Evolutionary conservation across 495 filamentous ascomycete species (phyloP), one percentile per base, ranked within the genome.

Genomic region (Neurospora sp.): DNA sequence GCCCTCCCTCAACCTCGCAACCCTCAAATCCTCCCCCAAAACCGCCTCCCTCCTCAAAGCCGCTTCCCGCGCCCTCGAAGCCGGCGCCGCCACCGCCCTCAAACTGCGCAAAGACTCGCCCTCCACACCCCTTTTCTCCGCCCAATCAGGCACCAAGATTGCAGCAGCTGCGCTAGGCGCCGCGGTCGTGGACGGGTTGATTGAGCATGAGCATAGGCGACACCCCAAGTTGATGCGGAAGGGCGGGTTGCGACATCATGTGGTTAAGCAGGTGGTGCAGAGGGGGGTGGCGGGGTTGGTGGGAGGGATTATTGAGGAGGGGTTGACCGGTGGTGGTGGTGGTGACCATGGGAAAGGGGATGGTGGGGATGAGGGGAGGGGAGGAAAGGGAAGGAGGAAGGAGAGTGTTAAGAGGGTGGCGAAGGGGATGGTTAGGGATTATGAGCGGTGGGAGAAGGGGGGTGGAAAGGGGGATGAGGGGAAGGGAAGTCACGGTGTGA

Each of bases 101-200:
- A 78, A 79, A 48, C 40, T 77, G 27, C 73, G 72, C n/a, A 38
- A 74, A 31, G 76, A 81, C 70, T 73, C 48, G 10, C 48, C 48
- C 22, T 59, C 76, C 3, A 70, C 72, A 3, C 75, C 79, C 0
- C 79, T 76, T 74, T 39, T 81, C 3, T 77, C 78, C 17, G 20
- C 73, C 20, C 79, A 80, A 69, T 65, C 53, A 7, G 79, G 76
- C 10, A 69, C 76, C 8, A 79, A 78, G 70, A 73, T 80, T 16
- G 77, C 73, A 4, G 74, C 79, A 0, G 77, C 79, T 0, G 79
- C 78, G 0, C 20, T 81, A 10, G 74, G 78, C 59, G 78, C 79
- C 1, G 79, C 79, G 14, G 72, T 74, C 2, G 77, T 80, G 8
- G 79, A 81, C 69, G 79, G 75, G 0, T 77, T 79, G 8, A 76